Evolutionary conservation across 2,329 filamentous ascomycete genomes (phyloP).

Genomic region (Diaporthe velutina): DNA sequence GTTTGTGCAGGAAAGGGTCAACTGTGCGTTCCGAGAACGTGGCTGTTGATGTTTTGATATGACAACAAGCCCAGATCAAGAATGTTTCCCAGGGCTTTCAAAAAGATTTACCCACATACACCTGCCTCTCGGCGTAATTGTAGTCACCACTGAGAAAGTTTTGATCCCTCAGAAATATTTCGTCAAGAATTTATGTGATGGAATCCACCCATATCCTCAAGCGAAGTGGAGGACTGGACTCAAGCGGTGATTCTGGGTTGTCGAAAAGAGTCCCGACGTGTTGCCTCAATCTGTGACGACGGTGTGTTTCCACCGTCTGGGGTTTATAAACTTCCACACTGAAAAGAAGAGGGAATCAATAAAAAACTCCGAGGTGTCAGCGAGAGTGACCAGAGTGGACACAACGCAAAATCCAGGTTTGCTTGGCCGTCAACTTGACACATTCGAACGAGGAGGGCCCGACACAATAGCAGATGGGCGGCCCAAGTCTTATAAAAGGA

Average conservation of each 20-base stretch:
- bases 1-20: too few species aligned
- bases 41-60: not conserved
- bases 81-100: not conserved
- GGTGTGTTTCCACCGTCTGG: not conserved
- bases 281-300: not conserved
- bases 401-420: not conserved
- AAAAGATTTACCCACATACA: not conserved
- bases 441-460: not conserved
- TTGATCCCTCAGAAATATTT: not conserved
- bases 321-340: not conserved
- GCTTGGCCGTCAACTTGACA: not conserved
- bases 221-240: not conserved
- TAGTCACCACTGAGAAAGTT: not conserved
- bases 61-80: not conserved
- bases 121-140: not conserved
- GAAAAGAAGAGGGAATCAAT: not conserved
- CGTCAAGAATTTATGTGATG: not conserved
- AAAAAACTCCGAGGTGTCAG: not conserved
- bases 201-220: not conserved
- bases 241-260: not conserved
- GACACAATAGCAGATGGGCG: not conserved
- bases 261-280: not conserved
- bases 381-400: not conserved
- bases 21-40: too few species aligned
- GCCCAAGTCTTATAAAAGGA: not conserved